Base-by-base conservation (phyloP, 1,284 basidiomycete genomes). In the Fomitopsis pinicola region DNA sequence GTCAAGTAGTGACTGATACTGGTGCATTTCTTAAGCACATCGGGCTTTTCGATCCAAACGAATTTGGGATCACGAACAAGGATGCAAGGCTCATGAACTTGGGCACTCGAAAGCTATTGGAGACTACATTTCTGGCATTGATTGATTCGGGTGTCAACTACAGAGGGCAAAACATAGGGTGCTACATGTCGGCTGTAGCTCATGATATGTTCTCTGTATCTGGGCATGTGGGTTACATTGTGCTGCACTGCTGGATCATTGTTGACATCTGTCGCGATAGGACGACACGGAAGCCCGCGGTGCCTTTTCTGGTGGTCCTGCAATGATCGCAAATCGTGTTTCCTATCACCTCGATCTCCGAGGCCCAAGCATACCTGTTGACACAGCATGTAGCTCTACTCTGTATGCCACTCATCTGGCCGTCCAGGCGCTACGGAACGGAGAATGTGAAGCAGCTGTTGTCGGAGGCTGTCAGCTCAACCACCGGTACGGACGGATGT, bases 311-410 rank as follows among this genome's bases (percentile, higher is more conserved):
- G 68, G 67, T 4, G 63, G 66, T 19, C 76, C 77, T 6, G 67
- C 68, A 12, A 77, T 77, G 68, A 67, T 78, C 9, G 79, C 81
- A 5, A 82, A 83, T 64, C 71, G 75, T 22, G 72, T 83, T 17
- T 81, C 82, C 9, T 81, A 82, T 60, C 75, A 78, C 48, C 73
- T 84, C 45, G 80, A 84, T 64, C 68, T 83, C 19, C 69, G 68
- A 0, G 77, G 78, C 5, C 82, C 81, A 12, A 82, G 80, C 2
- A 62, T 83, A 28, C 77, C 79, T 7, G 63, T 78, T 0, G 82
- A 83, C 63, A 82, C 82, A 0, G 82, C 80, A 2, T 84, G 82
- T 63, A 81, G 77, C 55, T 82, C 80, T 30, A 77, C 73, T 44
- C 68, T 80, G 9, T 77, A 75, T 5, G 80, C 79, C 4, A 73